Percentiles rank a stretch among this genome's conserved stretches.
phyloP scores from a whole-genome alignment of 2,329 filamentous ascomycete species.

The Tolypocladium cylindrosporum region DNA sequence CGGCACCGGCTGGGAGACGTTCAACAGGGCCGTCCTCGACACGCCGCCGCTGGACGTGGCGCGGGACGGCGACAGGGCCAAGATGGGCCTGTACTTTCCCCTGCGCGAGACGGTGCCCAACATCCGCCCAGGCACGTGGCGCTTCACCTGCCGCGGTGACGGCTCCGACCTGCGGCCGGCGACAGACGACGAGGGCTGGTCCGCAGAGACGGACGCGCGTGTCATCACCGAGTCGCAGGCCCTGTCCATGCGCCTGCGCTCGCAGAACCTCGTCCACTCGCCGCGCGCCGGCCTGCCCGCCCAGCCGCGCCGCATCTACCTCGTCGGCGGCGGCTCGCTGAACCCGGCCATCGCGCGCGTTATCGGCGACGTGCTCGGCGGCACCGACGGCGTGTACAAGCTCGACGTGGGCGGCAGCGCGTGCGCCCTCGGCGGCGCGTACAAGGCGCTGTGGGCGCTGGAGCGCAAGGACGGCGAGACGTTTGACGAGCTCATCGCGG shows the following conservation, averaged over 20 bases:
- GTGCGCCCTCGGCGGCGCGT: slow-evolving; percentile 85
- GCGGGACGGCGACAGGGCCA: slow-evolving; percentile 42
- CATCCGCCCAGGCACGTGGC: slow-evolving; percentile 75
- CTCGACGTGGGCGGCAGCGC: slow-evolving; percentile 93
- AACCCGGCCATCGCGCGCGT: slow-evolving; percentile 84
- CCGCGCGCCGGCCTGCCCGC: slow-evolving; percentile 52
- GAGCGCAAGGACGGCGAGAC: slow-evolving; percentile 59
- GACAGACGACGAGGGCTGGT: slow-evolving; percentile 20
- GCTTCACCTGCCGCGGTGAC: slow-evolving; percentile 55
- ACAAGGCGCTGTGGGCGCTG: slow-evolving; percentile 91
- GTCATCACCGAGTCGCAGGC: slow-evolving; percentile 92
- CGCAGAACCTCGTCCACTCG: slow-evolving; percentile 59
- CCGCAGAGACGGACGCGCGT: slow-evolving; percentile 64
- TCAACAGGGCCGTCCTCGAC: slow-evolving; percentile 63
- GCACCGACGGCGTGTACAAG: slow-evolving; percentile 81
- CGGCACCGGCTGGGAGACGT: slow-evolving; percentile 60
- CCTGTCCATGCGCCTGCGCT: slow-evolving; percentile 80
- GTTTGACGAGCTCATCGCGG: slow-evolving; percentile 80
- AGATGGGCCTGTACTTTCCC: slow-evolving; percentile 89
- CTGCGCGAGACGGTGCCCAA: slow-evolving; percentile 95
- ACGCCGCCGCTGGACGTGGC: slow-evolving; percentile 60
- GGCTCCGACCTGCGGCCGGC: slow-evolving; percentile 37
- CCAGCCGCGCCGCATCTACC: slow-evolving; percentile 82
- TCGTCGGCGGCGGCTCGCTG: slow-evolving; percentile 83
- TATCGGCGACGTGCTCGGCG: slow-evolving; percentile 80